Evolutionary conservation across 345 rosid genomes (phyloP).

Genomic region (Abelmoschus esculentus): DNA sequence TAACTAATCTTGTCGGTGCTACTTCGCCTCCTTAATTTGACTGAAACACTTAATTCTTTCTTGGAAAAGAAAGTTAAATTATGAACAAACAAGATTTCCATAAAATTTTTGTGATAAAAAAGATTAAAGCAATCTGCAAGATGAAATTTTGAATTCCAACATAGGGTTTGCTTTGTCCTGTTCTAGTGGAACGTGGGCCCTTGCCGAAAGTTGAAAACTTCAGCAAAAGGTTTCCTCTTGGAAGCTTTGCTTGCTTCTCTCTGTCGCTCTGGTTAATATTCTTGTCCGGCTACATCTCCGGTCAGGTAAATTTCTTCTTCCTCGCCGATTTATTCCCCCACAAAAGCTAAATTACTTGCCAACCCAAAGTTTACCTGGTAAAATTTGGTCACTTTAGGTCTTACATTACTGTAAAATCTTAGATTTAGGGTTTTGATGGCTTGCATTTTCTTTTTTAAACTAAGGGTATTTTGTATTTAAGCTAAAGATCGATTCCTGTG

Average conservation of each 20-base stretch:
- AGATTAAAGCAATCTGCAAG: background rate
- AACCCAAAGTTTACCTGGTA: background rate
- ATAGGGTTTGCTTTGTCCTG: background rate
- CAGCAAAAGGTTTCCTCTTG: slow-evolving; percentile 1
- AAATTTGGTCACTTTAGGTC: background rate
- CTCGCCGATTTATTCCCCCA: background rate
- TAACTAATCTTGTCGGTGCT: too few species aligned
- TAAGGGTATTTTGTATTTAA: background rate
- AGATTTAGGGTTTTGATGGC: slow-evolving; percentile 1
- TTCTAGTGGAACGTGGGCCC: background rate
- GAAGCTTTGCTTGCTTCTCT: background rate
- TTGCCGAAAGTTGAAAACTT: background rate
- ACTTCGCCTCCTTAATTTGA: too few species aligned
- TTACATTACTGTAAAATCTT: background rate
- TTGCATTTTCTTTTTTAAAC: background rate
- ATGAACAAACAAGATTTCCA: too few species aligned
- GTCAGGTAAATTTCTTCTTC: slow-evolving; percentile 22
- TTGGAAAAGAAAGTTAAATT: too few species aligned
- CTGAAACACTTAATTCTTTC: too few species aligned
- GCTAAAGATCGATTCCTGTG: background rate
- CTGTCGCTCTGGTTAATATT: background rate
- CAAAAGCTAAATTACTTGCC: background rate
- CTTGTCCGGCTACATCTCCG: slow-evolving; percentile 9
- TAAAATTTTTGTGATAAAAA: background rate
- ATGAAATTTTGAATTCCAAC: background rate